These are phyloP conservation scores for Diospyros lotus DNA, from an alignment of 148 eudicot genomes.

Conservation along the genomic window DNA sequence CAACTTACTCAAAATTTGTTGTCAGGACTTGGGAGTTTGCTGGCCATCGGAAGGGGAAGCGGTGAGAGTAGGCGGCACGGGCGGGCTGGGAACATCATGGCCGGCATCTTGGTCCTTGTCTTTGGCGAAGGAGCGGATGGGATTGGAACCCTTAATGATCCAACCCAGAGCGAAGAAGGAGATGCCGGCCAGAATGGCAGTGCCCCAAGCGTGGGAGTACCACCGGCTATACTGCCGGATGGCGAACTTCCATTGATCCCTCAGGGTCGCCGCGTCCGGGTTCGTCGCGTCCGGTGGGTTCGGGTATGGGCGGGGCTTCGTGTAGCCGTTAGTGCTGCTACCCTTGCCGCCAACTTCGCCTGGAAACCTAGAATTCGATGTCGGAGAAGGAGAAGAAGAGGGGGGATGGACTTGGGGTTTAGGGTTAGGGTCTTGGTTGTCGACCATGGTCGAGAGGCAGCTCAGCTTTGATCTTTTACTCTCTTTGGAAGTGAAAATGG, in stretches of 20 bases:
- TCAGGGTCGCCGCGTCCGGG: slow-evolving; percentile 53
- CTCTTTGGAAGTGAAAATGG: too few species aligned
- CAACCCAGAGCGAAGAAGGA: slow-evolving; percentile 96
- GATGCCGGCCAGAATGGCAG: slow-evolving; percentile 88
- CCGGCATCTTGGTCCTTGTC: neutral
- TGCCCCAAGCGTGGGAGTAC: slow-evolving; percentile 99
- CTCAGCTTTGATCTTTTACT: neutral
- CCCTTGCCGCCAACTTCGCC: slow-evolving; percentile 9
- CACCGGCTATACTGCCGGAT: slow-evolving; percentile 78
- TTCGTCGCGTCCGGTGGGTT: slow-evolving; percentile 55
- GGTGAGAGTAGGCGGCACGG: neutral
- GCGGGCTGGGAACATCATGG: neutral
- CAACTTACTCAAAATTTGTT: neutral
- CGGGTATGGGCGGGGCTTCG: slow-evolving; percentile 33
- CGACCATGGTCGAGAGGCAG: slow-evolving; percentile 20
- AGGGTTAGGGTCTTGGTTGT: slow-evolving; percentile 21
- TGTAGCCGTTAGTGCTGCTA: neutral
- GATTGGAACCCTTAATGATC: slow-evolving; percentile 84
- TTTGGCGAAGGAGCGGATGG: slow-evolving; percentile 47
- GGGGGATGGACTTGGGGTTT: neutral
- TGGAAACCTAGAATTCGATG: slow-evolving; percentile 10
- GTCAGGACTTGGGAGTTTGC: slow-evolving; percentile 10
- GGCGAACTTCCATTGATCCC: slow-evolving; percentile 88
- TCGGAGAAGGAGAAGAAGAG: slow-evolving; percentile 3
- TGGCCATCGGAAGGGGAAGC: neutral